Evolutionary conservation across 2,329 filamentous ascomycete genomes (phyloP).

Genomic region (Reticulascus tulasneorum): DNA sequence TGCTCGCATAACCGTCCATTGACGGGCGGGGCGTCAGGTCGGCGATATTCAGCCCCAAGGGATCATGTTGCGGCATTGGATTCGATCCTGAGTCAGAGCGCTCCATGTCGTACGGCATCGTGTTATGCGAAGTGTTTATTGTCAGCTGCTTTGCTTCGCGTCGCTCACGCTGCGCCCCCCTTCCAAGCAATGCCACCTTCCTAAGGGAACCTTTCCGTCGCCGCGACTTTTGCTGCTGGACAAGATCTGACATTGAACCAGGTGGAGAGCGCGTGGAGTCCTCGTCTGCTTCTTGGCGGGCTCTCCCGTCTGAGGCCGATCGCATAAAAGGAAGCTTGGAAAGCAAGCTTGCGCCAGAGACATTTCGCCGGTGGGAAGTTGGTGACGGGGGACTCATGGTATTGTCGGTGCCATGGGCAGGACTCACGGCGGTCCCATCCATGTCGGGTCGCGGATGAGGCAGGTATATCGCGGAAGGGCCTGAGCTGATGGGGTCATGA

Average conservation of each 20-base stretch:
- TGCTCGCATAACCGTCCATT: conserved; percentile 40
- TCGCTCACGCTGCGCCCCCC: conserved; percentile 60
- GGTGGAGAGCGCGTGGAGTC: conserved; percentile 18
- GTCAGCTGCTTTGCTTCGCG: conserved; percentile 46
- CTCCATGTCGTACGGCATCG: conserved; percentile 16
- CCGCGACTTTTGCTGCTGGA: conserved; percentile 49
- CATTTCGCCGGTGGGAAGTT: conserved; percentile 35
- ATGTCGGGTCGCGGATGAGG: too few species aligned
- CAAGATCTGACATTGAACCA: conserved; percentile 24
- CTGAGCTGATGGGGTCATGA: too few species aligned
- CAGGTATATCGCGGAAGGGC: too few species aligned
- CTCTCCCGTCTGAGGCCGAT: conserved; percentile 25
- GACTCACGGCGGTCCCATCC: conserved; percentile 1
- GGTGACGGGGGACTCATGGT: background rate
- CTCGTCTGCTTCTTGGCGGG: conserved; percentile 27
- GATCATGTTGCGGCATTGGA: conserved; percentile 20
- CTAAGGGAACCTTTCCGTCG: conserved; percentile 79
- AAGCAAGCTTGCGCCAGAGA: conserved; percentile 60
- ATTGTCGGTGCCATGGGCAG: background rate
- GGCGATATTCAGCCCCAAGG: conserved; percentile 43
- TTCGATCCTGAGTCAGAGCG: background rate
- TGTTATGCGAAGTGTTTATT: conserved; percentile 35
- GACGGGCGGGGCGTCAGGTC: conserved; percentile 42
- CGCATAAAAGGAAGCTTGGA: conserved; percentile 69
- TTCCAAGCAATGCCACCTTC: conserved; percentile 80